Percentiles rank a stretch among this genome's conserved stretches.
Evolutionary conservation across 768 basidiomycete species (phyloP).

Genomic region (Tricholoma flavovirens): DNA sequence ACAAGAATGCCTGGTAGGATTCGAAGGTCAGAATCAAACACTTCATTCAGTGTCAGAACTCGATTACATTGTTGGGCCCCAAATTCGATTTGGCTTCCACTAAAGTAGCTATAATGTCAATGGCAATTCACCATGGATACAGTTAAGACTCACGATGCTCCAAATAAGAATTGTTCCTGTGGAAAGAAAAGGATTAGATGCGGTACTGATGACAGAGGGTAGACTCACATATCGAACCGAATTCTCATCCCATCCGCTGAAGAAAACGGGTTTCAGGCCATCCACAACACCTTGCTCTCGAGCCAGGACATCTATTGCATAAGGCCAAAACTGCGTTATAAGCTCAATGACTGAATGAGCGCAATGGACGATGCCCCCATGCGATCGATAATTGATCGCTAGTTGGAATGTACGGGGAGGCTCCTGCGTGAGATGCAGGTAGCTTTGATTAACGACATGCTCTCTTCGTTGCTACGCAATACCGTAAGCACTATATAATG

Average conservation of each 20-base stretch:
- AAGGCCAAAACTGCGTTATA: conserved; percentile 55
- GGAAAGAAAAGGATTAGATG: not conserved
- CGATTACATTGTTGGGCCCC: conserved; percentile 60
- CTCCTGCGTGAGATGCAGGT: not conserved
- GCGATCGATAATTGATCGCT: conserved; percentile 61
- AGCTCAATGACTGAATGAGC: conserved; percentile 62
- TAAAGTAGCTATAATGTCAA: conserved; percentile 11
- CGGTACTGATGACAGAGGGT: not conserved
- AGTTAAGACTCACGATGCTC: conserved; percentile 35
- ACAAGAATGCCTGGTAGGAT: conserved; percentile 56
- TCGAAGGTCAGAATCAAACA: not conserved
- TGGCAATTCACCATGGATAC: not conserved
- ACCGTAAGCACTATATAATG: not conserved
- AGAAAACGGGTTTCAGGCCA: conserved; percentile 55
- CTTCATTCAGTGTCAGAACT: not conserved
- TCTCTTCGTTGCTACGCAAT: conserved; percentile 11
- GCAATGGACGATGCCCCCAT: conserved; percentile 69
- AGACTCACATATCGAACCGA: conserved; percentile 30
- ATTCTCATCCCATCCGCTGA: conserved; percentile 40
- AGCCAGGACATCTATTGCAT: conserved; percentile 54
- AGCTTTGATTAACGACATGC: not conserved
- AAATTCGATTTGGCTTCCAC: conserved; percentile 48
- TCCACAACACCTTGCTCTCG: conserved; percentile 51
- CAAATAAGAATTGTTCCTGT: conserved; percentile 55
- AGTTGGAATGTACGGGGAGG: conserved; percentile 46